A percentile compares a stretch with the other conserved stretches of the same genome.
Evolutionary conservation across 495 filamentous ascomycete species (phyloP).

Genomic region (Aspergillus heteromorphus): DNA sequence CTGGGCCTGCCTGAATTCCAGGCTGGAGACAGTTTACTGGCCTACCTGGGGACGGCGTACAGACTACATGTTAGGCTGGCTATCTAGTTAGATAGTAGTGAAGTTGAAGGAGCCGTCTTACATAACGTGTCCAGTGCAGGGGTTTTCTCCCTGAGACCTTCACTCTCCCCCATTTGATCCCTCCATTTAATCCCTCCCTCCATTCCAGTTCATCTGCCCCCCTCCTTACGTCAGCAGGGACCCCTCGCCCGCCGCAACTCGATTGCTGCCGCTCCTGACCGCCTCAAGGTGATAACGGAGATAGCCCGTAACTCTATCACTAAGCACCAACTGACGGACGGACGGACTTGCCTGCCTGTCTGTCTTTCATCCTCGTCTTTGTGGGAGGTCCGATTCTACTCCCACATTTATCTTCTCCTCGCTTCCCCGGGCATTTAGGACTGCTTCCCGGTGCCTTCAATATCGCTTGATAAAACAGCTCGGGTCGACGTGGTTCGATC

Average conservation of each 20-base stretch:
- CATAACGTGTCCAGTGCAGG: not conserved
- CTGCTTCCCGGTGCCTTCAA: not conserved
- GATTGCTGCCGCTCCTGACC: not conserved
- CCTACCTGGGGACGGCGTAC: too few species aligned
- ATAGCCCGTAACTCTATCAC: slow-evolving; percentile 3
- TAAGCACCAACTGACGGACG: too few species aligned
- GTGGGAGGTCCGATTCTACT: not conserved
- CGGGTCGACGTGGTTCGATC: not conserved
- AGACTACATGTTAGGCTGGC: too few species aligned
- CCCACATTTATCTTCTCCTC: not conserved
- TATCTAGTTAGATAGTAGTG: too few species aligned
- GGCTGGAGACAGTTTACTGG: too few species aligned
- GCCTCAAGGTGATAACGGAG: slow-evolving; percentile 11
- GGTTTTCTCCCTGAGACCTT: not conserved
- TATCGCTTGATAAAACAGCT: not conserved
- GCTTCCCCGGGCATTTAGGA: not conserved
- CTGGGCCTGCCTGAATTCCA: too few species aligned
- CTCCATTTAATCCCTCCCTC: not conserved
- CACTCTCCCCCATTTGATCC: not conserved
- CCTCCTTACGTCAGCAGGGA: slow-evolving; percentile 1
- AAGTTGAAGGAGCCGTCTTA: not conserved
- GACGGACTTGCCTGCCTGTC: not conserved
- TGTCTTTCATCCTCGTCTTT: not conserved
- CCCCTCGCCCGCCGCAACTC: not conserved
- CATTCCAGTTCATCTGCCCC: not conserved